Conservation (phyloP, 441 rosid species). For the California macrophylla region DNA sequence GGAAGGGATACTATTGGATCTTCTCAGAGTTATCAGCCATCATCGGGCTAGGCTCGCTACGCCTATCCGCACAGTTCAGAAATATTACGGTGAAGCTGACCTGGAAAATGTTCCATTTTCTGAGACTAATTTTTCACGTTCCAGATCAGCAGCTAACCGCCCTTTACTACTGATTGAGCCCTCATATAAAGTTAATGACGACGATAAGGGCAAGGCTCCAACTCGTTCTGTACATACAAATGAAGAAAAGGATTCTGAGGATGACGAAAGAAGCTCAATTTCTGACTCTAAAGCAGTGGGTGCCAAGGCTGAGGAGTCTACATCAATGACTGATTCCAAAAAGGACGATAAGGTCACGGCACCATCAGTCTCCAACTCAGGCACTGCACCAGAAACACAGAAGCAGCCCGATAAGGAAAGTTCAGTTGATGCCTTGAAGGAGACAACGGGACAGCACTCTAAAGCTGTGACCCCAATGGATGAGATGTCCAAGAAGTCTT, state of each 20-base stretch:
- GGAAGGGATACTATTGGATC: constrained; percentile 62
- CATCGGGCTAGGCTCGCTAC: constrained; percentile 64
- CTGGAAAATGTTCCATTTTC: constrained; percentile 46
- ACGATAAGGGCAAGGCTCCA: constrained; percentile 40
- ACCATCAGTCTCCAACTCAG: constrained; percentile 21
- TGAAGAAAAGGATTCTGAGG: constrained; percentile 44
- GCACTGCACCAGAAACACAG: neutral
- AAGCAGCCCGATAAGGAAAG: constrained; percentile 22
- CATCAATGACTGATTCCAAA: constrained; percentile 25
- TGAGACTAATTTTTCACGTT: constrained; percentile 30
- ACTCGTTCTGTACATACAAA: constrained; percentile 22
- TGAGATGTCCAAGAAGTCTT: constrained; percentile 20
- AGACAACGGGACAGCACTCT: too few species aligned
- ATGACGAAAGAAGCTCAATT: constrained; percentile 27
- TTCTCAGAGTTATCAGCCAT: constrained; percentile 52
- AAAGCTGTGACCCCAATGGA: too few species aligned
- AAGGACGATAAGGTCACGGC: constrained; percentile 27
- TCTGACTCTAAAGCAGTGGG: constrained; percentile 23
- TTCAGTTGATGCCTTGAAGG: constrained; percentile 14
- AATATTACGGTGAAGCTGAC: constrained; percentile 42
- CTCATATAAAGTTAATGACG: constrained; percentile 39
- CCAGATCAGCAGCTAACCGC: constrained; percentile 34
- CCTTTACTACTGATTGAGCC: constrained; percentile 49
- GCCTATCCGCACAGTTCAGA: constrained; percentile 61
- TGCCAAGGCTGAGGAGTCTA: constrained; percentile 25